These are phyloP conservation scores for Starmerella floris DNA, from an alignment of 805 yeast species.

Conservation along the genomic window DNA sequence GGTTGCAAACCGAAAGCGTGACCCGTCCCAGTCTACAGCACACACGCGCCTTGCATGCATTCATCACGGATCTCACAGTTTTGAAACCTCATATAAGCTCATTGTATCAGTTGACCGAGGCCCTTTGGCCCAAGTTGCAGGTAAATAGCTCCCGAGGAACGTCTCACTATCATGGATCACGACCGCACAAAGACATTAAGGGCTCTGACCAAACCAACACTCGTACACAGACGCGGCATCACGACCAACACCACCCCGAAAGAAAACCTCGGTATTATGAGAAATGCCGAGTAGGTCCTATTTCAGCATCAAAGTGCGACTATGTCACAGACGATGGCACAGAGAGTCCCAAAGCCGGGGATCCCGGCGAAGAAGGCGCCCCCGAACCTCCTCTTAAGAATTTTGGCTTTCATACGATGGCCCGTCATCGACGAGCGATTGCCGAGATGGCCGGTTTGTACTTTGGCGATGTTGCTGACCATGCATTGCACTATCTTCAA, in stretches of 20 bases:
- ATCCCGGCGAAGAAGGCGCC: not conserved
- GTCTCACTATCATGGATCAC: too few relatives aligned
- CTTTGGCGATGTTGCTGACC: slow-evolving; percentile 45
- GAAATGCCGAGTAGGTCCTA: too few relatives aligned
- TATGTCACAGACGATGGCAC: not conserved
- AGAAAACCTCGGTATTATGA: slow-evolving; percentile 13
- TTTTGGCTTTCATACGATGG: too few relatives aligned
- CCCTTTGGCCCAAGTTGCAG: slow-evolving; percentile 23
- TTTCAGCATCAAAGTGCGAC: not conserved
- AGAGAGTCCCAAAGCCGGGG: not conserved
- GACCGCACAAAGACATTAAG: too few relatives aligned
- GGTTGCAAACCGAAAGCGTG: slow-evolving; percentile 40
- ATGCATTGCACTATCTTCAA: slow-evolving; percentile 38
- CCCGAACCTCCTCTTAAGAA: too few relatives aligned
- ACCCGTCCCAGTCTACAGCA: slow-evolving; percentile 38
- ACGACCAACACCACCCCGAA: not conserved
- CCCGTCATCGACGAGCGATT: not conserved
- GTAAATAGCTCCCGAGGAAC: not conserved
- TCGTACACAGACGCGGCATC: not conserved
- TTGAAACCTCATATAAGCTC: slow-evolving; percentile 38
- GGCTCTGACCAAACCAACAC: not conserved
- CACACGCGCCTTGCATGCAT: slow-evolving; percentile 40
- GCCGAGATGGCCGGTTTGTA: slow-evolving; percentile 35
- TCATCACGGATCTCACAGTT: slow-evolving; percentile 40
- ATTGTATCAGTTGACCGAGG: slow-evolving; percentile 34